Base-by-base conservation (phyloP, 2,329 filamentous ascomycete species). In the Leptographium lundbergii region DNA sequence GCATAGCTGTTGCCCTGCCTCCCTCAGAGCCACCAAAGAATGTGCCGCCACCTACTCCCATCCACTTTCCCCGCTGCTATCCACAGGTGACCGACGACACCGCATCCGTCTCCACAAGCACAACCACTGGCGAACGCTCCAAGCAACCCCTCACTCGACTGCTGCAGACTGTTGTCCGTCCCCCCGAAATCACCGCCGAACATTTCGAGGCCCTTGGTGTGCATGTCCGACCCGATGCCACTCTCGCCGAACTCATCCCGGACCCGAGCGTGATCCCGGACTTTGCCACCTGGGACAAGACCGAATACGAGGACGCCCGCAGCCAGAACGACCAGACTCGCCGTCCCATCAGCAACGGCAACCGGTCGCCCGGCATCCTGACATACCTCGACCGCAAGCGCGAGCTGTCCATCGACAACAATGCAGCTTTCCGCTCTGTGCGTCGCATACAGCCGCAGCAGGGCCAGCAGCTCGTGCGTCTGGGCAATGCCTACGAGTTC, bases 401-500 rank as follows among this genome's bases (percentile, higher is more conserved):
- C 45, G 82, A 86, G 69, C 74, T 86, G 9, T 77, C 75, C 19
- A 75, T 77, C 57, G 64, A 71, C 27, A 86, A 86, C 62, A 75
- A 80, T 50, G 73, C 77, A 48, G 83, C 82, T 9, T 86, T 84
- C 66, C 78, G 81, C 29, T 81, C 81, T 1, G 77, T 86, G 58
- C 78, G 82, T 27, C 77, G 83, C 52, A 72, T 85, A n/a, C 74
- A 76, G 6, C 72, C 79, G 0, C 53, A 76, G 39, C 76, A 75
- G 48, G 83, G 82, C 48, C 77, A 78, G 65, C 71, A 75, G 53
- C 73, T 78, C 42, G 75, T 77, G 34, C 78, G 82, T 7, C 70
- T 86, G 9, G 83, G 83, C 17, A 85, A 84, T 63, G 77, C 80
- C 6, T 86, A 85, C 64, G 83, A 86, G 68, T 86, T 86, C 69